Evolutionary conservation across 768 basidiomycete genomes (phyloP), one percentile per base, ranked within the genome.

Genomic region (Boletus patriciae): DNA sequence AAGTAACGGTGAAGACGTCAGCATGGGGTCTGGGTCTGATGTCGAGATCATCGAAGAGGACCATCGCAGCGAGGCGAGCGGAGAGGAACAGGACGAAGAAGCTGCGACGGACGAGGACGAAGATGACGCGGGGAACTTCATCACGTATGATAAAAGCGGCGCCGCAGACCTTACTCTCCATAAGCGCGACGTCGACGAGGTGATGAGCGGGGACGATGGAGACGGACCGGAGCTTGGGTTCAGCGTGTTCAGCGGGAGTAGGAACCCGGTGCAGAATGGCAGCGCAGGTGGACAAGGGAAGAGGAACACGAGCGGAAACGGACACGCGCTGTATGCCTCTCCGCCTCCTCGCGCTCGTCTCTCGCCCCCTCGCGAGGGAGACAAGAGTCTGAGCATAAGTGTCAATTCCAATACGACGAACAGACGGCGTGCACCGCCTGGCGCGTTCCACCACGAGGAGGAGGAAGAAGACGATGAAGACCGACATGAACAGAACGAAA

Each of bases 371-470:
- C 65, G 57, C 21, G 55, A 55, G 34, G 54, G 44, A 40, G 60
- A 59, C 34, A 56, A 37, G 48, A 62, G 46, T 57, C 51, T 60
- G 55, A 38, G 46, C 44, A 40, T 18, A 50, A 61, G 54, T 33
- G 62, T 49, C 31, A 55, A 34, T 21, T 59, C 63, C 8, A 63
- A 43, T 40, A 61, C 40, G 46, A 64, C 49, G 1, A 46, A 38
- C 53, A 66, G 10, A 58, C 52, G 55, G 72, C 76, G 68, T 45
- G 69, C 70, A 37, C 76, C 73, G 6, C 81, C 81, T 11, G 80
- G 80, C 0, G 80, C 80, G 34, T 83, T 83, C 59, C 66, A 69
- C 9, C 66, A 66, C 2, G 77, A 77, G 3, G 78, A 78, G 11
- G 80, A 79, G 7, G 69, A 59, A 1, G 74, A 72, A 1, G 74